phyloP scores from a whole-genome alignment of 441 rosid species.

The Pelargonium cotyledonis region DNA sequence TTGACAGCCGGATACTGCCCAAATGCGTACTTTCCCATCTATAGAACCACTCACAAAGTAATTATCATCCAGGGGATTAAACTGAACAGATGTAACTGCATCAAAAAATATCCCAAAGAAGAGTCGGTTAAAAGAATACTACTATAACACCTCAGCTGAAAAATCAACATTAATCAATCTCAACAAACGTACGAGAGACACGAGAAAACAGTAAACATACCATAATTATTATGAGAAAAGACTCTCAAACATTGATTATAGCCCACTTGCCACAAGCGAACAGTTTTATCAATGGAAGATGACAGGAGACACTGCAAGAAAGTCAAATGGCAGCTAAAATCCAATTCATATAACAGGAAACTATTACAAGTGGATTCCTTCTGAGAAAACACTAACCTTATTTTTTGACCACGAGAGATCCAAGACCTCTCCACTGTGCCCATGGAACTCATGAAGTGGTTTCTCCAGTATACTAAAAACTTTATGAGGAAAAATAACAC shows the following conservation, averaged over 20 bases:
- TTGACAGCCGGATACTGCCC: constrained; percentile 58
- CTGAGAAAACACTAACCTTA: constrained; percentile 34
- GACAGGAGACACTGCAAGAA: constrained; percentile 52
- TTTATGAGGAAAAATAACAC: constrained; percentile 49
- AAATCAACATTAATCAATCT: not conserved
- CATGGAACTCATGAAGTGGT: constrained; percentile 59
- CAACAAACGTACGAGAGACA: not conserved
- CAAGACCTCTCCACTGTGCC: constrained; percentile 61
- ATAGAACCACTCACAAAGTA: constrained; percentile 81
- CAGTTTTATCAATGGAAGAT: constrained; percentile 75
- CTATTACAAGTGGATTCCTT: no score
- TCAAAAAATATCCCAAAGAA: not conserved
- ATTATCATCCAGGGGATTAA: constrained; percentile 63
- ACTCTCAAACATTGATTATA: constrained; percentile 39
- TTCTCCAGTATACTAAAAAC: constrained; percentile 57
- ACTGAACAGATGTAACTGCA: constrained; percentile 88
- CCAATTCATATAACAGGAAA: not conserved
- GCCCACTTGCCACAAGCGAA: constrained; percentile 65
- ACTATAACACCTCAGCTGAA: not conserved
- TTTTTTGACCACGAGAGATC: constrained; percentile 82
- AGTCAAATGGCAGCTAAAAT: constrained; percentile 22
- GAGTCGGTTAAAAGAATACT: no score
- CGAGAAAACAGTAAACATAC: constrained; percentile 26
- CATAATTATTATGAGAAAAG: constrained; percentile 57
- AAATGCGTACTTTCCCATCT: constrained; percentile 90